Evolutionary conservation across 129 eudicot species (phyloP), one percentile per base, ranked within the genome.

Genomic region (Flaveria linearis): DNA sequence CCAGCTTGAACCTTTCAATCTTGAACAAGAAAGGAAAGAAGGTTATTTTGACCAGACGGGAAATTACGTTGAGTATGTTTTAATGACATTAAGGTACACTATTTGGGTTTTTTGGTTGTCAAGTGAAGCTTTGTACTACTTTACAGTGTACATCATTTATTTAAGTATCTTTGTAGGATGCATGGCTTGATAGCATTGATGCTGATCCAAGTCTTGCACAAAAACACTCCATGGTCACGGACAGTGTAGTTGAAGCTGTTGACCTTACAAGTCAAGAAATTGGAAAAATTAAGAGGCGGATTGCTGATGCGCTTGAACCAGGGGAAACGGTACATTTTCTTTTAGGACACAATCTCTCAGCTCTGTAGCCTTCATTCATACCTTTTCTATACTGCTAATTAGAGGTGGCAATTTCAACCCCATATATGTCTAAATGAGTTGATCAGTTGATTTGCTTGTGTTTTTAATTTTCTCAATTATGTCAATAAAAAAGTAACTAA

Each of bases 111-210:
- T 41, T 57, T 75, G 71, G 63, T 6, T 70, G n/a, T 18, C 55
- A 16, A 3, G 33, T 74, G 61, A 65, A 28, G 68, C 50, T 18
- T 78, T 69, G n/a, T 58, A 67, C 64, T 11, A 49, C 51, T 36
- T 55, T 69, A 53, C 74, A 30, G 36, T 9, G 41, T 36, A 36
- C 41, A 36, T 76, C 57, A 49, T 55, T 53, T 69, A 36, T 8
- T 67, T 15, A 17, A 79, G 39, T 23, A 30, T 51, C 45, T 72
- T 76, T 84, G 88, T 88, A 94, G 98, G 98, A 94, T 84, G 98
- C 98, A 26, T 94, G 98, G 98, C 97, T 94, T 77, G 98, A 91
- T 72, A 89, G 88, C 84, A 79, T 91, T 67, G 91, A 89, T 57
- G 82, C 79, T 53, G 77, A 80, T 43, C 78, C 88, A 66, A 84